phyloP scores from a whole-genome alignment of 1,284 basidiomycete species.

The Cystobasidiaceae sp. region DNA sequence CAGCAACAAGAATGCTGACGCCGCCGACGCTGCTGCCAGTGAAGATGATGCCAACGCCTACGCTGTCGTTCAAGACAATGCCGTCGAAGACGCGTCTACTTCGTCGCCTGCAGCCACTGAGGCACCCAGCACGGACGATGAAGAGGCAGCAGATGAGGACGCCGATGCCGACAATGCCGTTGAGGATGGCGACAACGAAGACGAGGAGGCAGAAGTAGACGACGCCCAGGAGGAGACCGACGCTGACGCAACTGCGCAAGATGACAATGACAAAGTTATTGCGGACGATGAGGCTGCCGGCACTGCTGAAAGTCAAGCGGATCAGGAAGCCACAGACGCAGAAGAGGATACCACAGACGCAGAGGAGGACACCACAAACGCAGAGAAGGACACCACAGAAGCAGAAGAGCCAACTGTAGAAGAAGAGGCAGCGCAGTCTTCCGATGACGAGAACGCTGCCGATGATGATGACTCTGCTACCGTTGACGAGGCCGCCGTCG shows the following conservation, averaged over 20 bases:
- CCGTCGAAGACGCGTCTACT: constrained; percentile 7
- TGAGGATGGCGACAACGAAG: not conserved
- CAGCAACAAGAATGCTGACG: not conserved
- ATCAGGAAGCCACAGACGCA: not conserved
- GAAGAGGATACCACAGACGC: not conserved
- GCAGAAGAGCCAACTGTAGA: not conserved
- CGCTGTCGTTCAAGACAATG: not conserved
- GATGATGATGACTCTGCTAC: not conserved
- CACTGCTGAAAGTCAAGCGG: too few species aligned
- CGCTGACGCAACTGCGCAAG: not conserved
- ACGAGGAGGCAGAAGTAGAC: not conserved
- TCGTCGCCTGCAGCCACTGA: not conserved
- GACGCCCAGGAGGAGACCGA: not conserved
- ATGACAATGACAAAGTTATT: not conserved
- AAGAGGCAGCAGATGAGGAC: not conserved
- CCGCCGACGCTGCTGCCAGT: not conserved
- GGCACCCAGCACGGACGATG: not conserved
- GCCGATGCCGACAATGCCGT: not conserved
- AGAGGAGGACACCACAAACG: not conserved
- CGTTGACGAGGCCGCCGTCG: not conserved
- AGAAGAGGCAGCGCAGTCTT: not conserved
- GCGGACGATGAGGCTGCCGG: not conserved
- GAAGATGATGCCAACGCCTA: constrained; percentile 3
- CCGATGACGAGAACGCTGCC: not conserved
- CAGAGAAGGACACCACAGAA: not conserved